Percentiles rank a stretch among this genome's conserved stretches.
Evolutionary conservation across 116 monocot species (phyloP).

Genomic region (Trichopus zeylanicus): DNA sequence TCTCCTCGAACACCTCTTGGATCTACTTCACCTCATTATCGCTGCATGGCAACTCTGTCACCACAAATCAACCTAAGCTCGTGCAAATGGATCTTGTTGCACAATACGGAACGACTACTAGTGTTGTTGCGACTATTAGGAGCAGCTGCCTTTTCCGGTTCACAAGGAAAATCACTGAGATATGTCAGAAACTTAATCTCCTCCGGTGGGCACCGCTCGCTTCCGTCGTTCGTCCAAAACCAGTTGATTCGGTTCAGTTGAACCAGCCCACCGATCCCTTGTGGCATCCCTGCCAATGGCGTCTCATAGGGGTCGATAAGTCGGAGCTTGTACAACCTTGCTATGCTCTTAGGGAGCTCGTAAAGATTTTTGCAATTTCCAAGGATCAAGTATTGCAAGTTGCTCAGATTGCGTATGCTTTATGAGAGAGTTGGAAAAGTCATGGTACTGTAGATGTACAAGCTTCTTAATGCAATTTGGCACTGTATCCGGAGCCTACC

Average conservation of each 20-base stretch:
- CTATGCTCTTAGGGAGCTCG: not conserved
- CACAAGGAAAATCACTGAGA: not conserved
- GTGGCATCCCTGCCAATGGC: not conserved
- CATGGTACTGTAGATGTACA: constrained; percentile 20
- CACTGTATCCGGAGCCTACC: constrained; percentile 7
- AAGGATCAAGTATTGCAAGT: constrained; percentile 10
- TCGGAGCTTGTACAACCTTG: too few relatives aligned
- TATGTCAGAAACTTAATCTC: not conserved
- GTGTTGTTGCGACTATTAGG: too few relatives aligned
- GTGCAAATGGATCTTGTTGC: not conserved
- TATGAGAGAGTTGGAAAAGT: constrained; percentile 1
- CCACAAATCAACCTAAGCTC: not conserved
- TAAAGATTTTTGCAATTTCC: not conserved
- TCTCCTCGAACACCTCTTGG: not conserved
- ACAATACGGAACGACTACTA: not conserved
- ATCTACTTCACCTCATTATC: not conserved
- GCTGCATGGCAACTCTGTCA: not conserved
- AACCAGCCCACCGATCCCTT: not conserved
- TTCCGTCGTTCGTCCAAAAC: not conserved
- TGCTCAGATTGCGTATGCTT: constrained; percentile 4
- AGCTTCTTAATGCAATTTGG: constrained; percentile 18
- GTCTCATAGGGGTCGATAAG: not conserved
- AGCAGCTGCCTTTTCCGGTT: constrained; percentile 1
- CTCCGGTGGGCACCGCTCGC: not conserved
- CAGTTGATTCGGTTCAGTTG: not conserved